These are phyloP conservation scores for Closterium sp. DNA, from an alignment of 139 green algal species.

Conservation along the genomic window DNA sequence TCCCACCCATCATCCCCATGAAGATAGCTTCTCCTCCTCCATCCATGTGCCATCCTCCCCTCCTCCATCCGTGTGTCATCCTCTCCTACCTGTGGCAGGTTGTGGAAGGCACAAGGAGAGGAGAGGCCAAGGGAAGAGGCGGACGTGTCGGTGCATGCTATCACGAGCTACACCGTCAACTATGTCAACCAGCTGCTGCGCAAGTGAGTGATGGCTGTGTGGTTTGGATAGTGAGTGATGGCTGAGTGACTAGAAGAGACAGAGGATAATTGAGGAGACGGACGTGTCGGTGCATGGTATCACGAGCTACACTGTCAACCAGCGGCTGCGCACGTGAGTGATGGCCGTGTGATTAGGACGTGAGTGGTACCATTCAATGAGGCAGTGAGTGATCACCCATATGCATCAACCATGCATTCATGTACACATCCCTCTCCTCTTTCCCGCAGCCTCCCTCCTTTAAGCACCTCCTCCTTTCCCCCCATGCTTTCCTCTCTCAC, in stretches of 20 bases:
- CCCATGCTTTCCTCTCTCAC: background rate
- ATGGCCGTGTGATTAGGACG: background rate
- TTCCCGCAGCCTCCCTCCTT: too few species aligned
- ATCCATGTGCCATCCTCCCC: too few species aligned
- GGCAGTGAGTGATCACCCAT: background rate
- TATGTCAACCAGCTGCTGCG: background rate
- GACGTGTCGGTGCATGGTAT: background rate
- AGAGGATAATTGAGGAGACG: background rate
- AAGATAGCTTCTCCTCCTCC: too few species aligned
- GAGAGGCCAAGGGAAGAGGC: background rate
- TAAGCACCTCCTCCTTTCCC: background rate
- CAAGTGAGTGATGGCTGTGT: background rate
- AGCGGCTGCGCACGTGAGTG: background rate
- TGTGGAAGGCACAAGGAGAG: background rate
- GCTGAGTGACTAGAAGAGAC: too few species aligned
- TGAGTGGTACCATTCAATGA: background rate
- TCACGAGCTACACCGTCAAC: background rate
- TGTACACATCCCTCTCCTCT: background rate
- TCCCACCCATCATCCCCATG: background rate
- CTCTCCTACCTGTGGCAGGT: background rate
- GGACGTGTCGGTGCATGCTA: background rate
- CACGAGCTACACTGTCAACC: background rate
- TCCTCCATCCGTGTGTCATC: too few species aligned
- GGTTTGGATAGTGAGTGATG: background rate
- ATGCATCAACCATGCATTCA: background rate